Evolutionary conservation across 306 rosid species (phyloP).

Genomic region (Casuarina glauca): DNA sequence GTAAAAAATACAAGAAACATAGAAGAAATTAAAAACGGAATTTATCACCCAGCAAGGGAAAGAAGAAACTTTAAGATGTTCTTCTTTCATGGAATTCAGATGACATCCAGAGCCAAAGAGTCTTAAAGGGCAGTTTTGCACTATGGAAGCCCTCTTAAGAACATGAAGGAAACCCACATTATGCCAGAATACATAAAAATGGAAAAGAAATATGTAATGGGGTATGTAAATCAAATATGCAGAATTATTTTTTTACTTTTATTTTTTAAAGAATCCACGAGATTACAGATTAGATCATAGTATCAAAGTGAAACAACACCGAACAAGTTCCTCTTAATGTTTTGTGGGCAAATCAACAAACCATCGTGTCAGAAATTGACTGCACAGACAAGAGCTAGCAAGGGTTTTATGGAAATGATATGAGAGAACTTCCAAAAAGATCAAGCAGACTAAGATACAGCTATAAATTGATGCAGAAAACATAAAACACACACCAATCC

Average conservation of each 20-base stretch:
- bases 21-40: neutral
- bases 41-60: neutral
- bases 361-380: neutral
- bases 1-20: neutral
- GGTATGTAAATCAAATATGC: too few species aligned
- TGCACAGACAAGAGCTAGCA: neutral
- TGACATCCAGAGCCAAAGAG: neutral
- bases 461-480: too few species aligned
- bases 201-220: too few species aligned
- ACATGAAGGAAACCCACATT: neutral
- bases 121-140: neutral
- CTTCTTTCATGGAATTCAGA: too few species aligned
- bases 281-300: neutral
- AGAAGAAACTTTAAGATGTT: slow-evolving; percentile 1
- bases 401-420: neutral
- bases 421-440: neutral
- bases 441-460: neutral
- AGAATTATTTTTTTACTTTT: too few species aligned
- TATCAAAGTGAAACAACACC: neutral
- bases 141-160: neutral
- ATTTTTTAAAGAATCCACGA: neutral
- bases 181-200: neutral
- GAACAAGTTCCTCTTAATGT: neutral
- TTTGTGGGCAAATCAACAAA: neutral
- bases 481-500: too few species aligned